Conservation (phyloP, 768 basidiomycete species). For the Omphalotus guepiniiformis region DNA sequence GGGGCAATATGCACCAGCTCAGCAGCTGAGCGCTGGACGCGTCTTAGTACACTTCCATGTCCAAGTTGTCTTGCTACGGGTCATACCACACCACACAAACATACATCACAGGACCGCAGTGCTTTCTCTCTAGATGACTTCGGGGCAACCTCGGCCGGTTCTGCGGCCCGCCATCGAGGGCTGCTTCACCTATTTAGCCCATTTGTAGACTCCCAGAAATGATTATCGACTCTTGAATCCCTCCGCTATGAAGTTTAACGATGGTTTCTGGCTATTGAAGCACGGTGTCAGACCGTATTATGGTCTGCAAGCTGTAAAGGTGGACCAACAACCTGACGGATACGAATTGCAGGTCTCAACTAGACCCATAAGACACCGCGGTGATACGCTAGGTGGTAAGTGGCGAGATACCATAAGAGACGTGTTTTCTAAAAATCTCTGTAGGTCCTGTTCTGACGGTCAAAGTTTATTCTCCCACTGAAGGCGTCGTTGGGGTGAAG, state of each 20-base stretch:
- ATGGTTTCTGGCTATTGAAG: conserved; percentile 69
- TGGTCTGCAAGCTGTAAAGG: conserved; percentile 57
- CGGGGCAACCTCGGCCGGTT: neutral
- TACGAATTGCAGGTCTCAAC: conserved; percentile 60
- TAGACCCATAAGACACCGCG: conserved; percentile 55
- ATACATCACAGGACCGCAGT: too few species aligned
- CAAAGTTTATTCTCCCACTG: conserved; percentile 50
- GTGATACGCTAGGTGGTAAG: conserved; percentile 57
- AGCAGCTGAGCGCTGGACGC: too few species aligned
- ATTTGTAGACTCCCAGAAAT: neutral
- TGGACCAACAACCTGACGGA: conserved; percentile 37
- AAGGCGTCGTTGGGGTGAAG: conserved; percentile 53
- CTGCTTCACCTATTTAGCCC: too few species aligned
- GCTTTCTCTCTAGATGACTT: too few species aligned
- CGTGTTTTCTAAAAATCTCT: conserved; percentile 10
- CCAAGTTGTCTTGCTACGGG: too few species aligned
- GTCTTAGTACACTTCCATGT: too few species aligned
- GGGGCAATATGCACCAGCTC: too few species aligned
- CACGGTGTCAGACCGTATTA: conserved; percentile 57
- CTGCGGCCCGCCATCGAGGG: neutral
- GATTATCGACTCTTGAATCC: neutral
- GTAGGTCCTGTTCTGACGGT: conserved; percentile 47
- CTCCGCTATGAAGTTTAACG: conserved; percentile 60
- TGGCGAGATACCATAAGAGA: conserved; percentile 8
- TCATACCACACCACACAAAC: too few species aligned